Base-by-base conservation (phyloP, 192 early-diverging fungal genomes). In the Coemansia sp. region DNA sequence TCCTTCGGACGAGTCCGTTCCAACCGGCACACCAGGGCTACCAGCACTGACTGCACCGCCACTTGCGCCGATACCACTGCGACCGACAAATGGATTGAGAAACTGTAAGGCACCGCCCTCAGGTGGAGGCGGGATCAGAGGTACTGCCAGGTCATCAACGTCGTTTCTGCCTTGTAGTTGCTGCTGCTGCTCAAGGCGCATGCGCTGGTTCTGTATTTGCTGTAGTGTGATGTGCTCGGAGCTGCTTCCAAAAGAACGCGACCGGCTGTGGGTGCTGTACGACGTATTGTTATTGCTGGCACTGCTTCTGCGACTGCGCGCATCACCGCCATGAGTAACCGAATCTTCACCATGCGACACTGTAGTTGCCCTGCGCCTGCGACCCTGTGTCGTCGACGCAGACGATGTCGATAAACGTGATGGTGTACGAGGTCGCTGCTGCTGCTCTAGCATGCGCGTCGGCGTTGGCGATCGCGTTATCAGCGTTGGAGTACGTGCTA, bases 401-500 rank as follows among this genome's bases (percentile, higher is more conserved):
- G 57, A 59, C 37, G 21, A 13, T 1, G 57, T 15, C 12, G 57
- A 47, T n/a, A 44, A 13, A 33, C 38, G 42, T 18, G 57, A 46
- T 14, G 55, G 55, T 27, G 55, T 61, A 46, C 52, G 55, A 21
- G 15, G 50, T 17, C 47, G 54, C 34, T 42, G 46, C 19, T 51
- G 25, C 21, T 55, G 58, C 6, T 62, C 59, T 0, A 55, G 22
- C 57, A 59, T 59, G 17, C 57, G 25, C 14, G 62, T 62, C 1
- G 75, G 75, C 10, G 75, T 78, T 0, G 75, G 69, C 21, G 69
- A 68, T 14, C 75, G 57, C 0, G 65, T 61, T 12, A 42, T 51
- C 40, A 78, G 75, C 30, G 62, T 65, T n/a, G 61, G 75, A 9
- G 75, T 78, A 41, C 75, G 75, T 3, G 66, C 65, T 41, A 78